These are phyloP conservation scores for Hibiscus syriacus DNA, from an alignment of 345 rosid species.

Conservation along the genomic window DNA sequence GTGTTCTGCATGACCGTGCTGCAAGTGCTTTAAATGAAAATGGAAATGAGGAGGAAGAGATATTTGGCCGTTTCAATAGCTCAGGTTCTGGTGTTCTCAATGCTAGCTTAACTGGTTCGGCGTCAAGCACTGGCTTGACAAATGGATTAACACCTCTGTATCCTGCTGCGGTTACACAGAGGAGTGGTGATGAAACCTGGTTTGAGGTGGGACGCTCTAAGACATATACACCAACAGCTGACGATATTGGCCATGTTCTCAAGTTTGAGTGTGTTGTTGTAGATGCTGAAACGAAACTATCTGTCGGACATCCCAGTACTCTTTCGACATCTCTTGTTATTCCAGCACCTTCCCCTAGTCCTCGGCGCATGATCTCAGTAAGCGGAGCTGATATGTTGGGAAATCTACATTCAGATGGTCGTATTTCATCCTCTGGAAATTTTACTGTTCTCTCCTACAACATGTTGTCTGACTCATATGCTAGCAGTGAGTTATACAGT, in stretches of 20 bases:
- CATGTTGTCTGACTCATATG: constrained; percentile 72
- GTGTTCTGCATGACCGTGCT: constrained; percentile 89
- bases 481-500: constrained; percentile 71
- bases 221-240: constrained; percentile 91
- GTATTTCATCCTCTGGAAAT: constrained; percentile 57
- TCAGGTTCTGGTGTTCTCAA: constrained; percentile 63
- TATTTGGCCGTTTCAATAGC: constrained; percentile 71
- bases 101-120: constrained; percentile 55
- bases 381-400: constrained; percentile 55
- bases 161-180: constrained; percentile 62
- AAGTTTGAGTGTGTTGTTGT: constrained; percentile 89
- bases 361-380: constrained; percentile 76
- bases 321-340: constrained; percentile 83
- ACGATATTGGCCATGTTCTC: constrained; percentile 87
- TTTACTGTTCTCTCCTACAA: constrained; percentile 93
- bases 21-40: constrained; percentile 71
- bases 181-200: constrained; percentile 85
- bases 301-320: constrained; percentile 59
- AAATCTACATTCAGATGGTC: constrained; percentile 64
- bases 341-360: constrained; percentile 95
- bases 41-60: constrained; percentile 86
- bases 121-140: constrained; percentile 52
- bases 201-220: constrained; percentile 89
- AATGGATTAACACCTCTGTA: constrained; percentile 71
- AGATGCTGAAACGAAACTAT: constrained; percentile 64